A percentile compares a stretch with the other conserved stretches of the same genome.
These are phyloP conservation scores for Melaleuca alternifolia DNA, from an alignment of 345 rosid species.

Conservation along the genomic window DNA sequence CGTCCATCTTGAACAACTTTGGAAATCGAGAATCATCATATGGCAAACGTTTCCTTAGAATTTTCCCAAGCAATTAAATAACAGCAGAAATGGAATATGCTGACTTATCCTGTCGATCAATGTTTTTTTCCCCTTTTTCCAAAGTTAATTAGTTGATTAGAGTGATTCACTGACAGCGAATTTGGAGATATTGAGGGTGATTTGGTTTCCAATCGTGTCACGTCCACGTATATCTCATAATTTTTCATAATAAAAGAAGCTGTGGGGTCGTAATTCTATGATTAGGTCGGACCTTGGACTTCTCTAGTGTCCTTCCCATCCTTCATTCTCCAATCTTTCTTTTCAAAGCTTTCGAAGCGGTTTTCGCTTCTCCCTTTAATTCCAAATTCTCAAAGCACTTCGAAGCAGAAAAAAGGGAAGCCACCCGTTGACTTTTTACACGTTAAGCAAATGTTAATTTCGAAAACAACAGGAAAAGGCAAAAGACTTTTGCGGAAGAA, in stretches of 20 bases:
- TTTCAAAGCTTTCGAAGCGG: background rate
- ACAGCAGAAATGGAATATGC: background rate
- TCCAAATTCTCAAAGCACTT: background rate
- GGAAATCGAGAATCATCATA: background rate
- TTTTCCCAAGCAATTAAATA: background rate
- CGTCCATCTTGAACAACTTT: no score
- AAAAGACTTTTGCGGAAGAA: no score
- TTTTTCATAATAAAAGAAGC: background rate
- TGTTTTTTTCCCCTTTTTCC: background rate
- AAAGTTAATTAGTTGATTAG: background rate
- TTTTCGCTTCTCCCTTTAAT: background rate
- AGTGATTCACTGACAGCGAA: background rate
- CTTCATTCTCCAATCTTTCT: background rate
- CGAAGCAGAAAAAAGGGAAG: background rate
- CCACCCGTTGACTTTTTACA: background rate
- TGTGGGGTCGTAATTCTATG: background rate
- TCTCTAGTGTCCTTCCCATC: background rate
- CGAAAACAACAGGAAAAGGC: background rate
- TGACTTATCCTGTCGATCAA: background rate
- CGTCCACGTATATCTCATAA: background rate
- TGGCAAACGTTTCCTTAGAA: background rate
- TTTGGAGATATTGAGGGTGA: background rate
- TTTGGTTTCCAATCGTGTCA: background rate
- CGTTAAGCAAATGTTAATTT: background rate
- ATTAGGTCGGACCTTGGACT: background rate